Base-by-base conservation (phyloP, 2,329 filamentous ascomycete species). In the Phoma sp. region DNA sequence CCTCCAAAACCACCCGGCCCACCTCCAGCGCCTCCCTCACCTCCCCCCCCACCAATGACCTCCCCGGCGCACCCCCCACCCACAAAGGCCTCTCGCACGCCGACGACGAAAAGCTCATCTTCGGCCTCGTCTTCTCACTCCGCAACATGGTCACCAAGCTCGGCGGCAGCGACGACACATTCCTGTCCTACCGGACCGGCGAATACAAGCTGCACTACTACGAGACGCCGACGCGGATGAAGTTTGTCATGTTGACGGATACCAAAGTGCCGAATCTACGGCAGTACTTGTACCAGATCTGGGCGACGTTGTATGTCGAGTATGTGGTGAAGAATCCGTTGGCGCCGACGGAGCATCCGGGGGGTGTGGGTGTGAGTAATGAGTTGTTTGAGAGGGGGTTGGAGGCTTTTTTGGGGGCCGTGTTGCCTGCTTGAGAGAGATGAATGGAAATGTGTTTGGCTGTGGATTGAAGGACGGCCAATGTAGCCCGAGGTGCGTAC, bases 191-290 rank as follows among this genome's bases (percentile, higher is more conserved):
- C 78, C 90, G 92, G 66, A 99, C 95, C 47, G 90, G 84, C 64
- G 90, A 96, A 77, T 99, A 99, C 83, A 97, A 97, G 79, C 85
- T 99, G 67, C 95, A 99, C 79, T 99, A 96, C 81, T 99, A 97
- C 83, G 95, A 99, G 81, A 98, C 95, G 11, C 92, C 93, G 1
- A 95, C 92, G 46, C 96, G 91, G 74, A 87, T 96, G 76, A 96
- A 96, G 72, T 96, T 98, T 72, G 92, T 97, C 72, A 91, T 99
- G 88, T 83, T 98, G 71, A 98, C 95, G 20, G 95, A 98, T 77
- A 91, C 90, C 30, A 89, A 87, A 63, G 90, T 91, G 53, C 85
- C 90, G 63, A 97, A 92, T 76, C 93, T 99, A 86, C 86, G 93
- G 37, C 92, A 96, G 66, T 93, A 96, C 18, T 78, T 99, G 69